phyloP scores from a whole-genome alignment of 371 early-diverging fungal genomes.

The Blakeslea trispora region DNA sequence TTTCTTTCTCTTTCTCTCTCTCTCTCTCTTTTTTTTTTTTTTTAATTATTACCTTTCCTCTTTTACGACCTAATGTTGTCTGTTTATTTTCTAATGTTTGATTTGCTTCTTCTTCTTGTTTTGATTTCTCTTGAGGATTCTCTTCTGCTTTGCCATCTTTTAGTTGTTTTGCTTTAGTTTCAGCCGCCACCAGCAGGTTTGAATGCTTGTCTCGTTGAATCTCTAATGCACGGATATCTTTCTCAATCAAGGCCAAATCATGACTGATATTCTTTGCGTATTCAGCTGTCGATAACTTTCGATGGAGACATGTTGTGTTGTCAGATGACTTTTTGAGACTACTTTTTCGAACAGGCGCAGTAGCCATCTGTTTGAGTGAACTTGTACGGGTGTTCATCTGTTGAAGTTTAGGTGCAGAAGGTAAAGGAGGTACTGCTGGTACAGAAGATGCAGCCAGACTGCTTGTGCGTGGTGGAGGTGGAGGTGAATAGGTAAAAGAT shows the following conservation, averaged over 20 bases:
- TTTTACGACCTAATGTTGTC: conserved; percentile 25
- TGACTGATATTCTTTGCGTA: conserved; percentile 2
- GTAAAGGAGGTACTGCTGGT: conserved; percentile 19
- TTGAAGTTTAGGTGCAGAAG: conserved; percentile 19
- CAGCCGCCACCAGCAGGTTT: conserved; percentile 3
- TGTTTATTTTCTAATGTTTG: conserved; percentile 2
- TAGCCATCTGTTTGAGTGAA: background rate
- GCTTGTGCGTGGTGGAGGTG: conserved; percentile 25
- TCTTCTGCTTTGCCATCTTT: too few species aligned
- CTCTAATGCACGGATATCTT: conserved; percentile 24
- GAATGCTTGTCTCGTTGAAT: conserved; percentile 20
- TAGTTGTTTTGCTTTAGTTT: conserved; percentile 1
- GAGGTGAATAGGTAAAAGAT: conserved; percentile 29
- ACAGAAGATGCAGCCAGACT: conserved; percentile 9
- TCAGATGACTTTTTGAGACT: background rate
- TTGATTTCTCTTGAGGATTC: conserved; percentile 6
- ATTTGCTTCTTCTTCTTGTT: background rate
- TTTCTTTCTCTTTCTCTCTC: background rate
- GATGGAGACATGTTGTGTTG: background rate
- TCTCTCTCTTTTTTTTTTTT: too few species aligned
- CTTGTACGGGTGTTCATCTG: background rate
- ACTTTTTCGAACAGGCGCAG: background rate
- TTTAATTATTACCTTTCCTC: conserved; percentile 40
- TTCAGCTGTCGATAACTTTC: background rate
- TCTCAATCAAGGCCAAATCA: conserved; percentile 25